Evolutionary conservation across 257 asterid genomes (phyloP), one percentile per base, ranked within the genome.

Genomic region (Rehmannia glutinosa): DNA sequence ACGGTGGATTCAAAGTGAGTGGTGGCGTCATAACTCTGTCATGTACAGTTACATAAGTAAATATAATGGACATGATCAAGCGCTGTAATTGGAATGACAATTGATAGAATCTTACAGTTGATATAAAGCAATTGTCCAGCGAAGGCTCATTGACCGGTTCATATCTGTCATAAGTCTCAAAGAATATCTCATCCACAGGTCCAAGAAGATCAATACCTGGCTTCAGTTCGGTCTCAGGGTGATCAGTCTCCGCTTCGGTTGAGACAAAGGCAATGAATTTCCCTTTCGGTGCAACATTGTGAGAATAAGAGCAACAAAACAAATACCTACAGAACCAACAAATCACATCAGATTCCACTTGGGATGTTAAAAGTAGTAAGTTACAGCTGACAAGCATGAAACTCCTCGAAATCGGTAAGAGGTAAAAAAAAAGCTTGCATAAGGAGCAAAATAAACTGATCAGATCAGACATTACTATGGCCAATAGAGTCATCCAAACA

Each of bases 231-330:
- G 69, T 76, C 92, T 93, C 86, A 8, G 97, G 97, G 64, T 93
- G 66, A 74, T 93, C 94, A 9, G 97, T 86, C 74, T 93, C 98
- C 7, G 98, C 96, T 66, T 90, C 98, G 1, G 98, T 82, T 2
- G 98, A 90, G 73, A 93, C 97, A 72, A 93, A 90, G 33, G 97
- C 98, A 57, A 93, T 93, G 76, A 70, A 93, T 72, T 93, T 93
- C 58, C 97, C 97, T 82, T 90, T 86, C 1, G 98, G 98, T 42
- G 98, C 98, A 76, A 93, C 97, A 78, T 90, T 93, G 86, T 93
- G 98, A 55, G 98, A 81, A 71, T 90, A 93, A 57, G 98, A 93
- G 81, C 96, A 93, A 69, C 98, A 93, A 62, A 93, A 93, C 62
- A 93, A 75, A 72, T 93, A 93, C 98, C 98, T 93, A 76, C 57